phyloP scores from a whole-genome alignment of 345 rosid genomes.

The Brassica juncea region DNA sequence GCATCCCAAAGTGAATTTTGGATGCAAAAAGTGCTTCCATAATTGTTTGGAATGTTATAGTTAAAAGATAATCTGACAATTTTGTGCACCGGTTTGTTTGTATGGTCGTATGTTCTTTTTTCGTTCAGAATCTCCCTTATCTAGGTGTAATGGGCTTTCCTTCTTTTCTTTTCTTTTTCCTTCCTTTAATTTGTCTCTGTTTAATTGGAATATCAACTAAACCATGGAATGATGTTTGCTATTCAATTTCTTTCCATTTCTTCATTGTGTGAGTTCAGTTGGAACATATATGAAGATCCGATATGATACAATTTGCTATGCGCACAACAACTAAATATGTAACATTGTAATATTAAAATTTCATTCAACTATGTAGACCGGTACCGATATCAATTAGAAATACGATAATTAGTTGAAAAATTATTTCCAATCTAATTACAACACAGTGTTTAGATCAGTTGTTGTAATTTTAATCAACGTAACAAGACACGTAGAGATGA shows the following conservation, averaged over 20 bases:
- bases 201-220: neutral
- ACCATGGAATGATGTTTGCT: neutral
- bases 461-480: neutral
- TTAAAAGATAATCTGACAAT: neutral
- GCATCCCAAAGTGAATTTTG: neutral
- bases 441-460: neutral
- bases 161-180: neutral
- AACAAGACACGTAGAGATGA: constrained; percentile 4
- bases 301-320: neutral
- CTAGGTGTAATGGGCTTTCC: neutral
- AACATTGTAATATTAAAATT: neutral
- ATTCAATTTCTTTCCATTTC: neutral
- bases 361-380: neutral
- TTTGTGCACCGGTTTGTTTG: neutral
- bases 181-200: neutral
- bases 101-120: neutral
- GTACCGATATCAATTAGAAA: neutral
- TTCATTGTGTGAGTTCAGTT: neutral
- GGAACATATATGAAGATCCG: neutral
- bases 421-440: neutral
- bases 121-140: neutral
- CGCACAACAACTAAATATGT: neutral
- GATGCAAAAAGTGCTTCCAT: neutral
- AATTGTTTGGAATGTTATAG: neutral
- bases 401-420: neutral